These are phyloP conservation scores for Paramecium pentaurelia DNA, from an alignment of 73 alveolate genomes.

Conservation along the genomic window DNA sequence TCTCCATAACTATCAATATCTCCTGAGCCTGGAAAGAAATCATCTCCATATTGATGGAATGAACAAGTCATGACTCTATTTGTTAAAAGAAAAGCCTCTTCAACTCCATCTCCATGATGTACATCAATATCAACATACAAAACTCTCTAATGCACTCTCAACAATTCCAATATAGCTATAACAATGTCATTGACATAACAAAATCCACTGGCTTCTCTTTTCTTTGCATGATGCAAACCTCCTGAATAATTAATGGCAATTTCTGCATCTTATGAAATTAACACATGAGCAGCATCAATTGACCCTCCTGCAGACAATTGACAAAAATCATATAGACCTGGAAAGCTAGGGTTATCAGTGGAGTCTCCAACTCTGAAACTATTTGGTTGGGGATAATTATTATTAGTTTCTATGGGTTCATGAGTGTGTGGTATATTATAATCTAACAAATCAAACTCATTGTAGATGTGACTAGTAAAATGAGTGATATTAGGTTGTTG, in stretches of 20 bases:
- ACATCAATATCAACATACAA: conserved; percentile 97
- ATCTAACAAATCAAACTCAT: conserved; percentile 26
- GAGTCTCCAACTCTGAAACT: conserved; percentile 77
- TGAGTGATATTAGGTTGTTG: conserved; percentile 8
- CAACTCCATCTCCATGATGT: conserved; percentile 99
- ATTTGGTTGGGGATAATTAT: conserved; percentile 1
- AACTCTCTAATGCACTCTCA: conserved; percentile 91
- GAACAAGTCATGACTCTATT: conserved; percentile 95
- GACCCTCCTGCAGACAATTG: conserved; percentile 87
- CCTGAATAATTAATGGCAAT: conserved; percentile 98
- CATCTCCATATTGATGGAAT: conserved; percentile 97
- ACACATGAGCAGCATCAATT: conserved; percentile 83
- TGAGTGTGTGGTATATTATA: neutral
- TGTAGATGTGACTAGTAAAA: neutral
- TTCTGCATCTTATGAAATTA: conserved; percentile 76
- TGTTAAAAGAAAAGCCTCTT: conserved; percentile 96
- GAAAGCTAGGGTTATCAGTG: conserved; percentile 75
- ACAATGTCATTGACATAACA: conserved; percentile 98
- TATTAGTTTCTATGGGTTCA: conserved; percentile 11
- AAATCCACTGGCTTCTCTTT: conserved; percentile 95
- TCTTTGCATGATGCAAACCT: conserved; percentile 98
- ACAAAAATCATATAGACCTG: conserved; percentile 76
- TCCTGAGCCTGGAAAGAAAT: conserved; percentile 99
- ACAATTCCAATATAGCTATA: conserved; percentile 90
- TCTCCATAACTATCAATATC: conserved; percentile 87